These are phyloP conservation scores for Cutaneotrichosporon cavernicola DNA, from an alignment of 1,284 basidiomycete species.

Conservation along the genomic window DNA sequence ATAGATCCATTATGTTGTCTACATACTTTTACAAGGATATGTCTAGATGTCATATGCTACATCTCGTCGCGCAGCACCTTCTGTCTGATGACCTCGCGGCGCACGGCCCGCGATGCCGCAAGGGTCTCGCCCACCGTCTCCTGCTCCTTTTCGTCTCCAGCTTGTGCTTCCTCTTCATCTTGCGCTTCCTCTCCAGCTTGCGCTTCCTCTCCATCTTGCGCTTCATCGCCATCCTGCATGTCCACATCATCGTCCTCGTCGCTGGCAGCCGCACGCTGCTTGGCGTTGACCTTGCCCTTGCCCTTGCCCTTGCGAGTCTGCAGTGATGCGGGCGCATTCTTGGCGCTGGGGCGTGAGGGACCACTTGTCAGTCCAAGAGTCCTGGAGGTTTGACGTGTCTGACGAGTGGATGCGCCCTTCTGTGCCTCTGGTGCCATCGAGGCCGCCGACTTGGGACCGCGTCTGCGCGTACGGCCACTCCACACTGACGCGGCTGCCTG, in stretches of 20 bases:
- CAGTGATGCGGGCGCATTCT: not conserved
- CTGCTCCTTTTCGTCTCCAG: conserved; percentile 2
- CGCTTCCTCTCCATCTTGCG: not conserved
- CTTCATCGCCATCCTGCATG: not conserved
- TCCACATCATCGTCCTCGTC: not conserved
- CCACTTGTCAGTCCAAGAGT: not conserved
- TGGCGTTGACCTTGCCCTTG: not conserved
- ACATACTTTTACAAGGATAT: not conserved
- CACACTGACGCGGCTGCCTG: not conserved
- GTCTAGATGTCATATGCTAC: not conserved
- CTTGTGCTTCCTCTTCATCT: conserved; percentile 12
- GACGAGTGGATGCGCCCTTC: not conserved
- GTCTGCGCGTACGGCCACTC: not conserved
- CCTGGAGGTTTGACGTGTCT: not conserved
- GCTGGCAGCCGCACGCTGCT: not conserved
- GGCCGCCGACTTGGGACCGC: too few relatives aligned
- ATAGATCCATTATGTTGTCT: not conserved
- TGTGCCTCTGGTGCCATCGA: not conserved
- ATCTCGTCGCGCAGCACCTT: conserved; percentile 5
- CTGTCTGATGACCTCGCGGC: conserved; percentile 3
- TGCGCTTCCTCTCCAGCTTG: conserved; percentile 12
- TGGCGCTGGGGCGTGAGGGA: not conserved
- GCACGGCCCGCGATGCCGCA: conserved; percentile 1
- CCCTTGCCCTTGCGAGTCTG: too few relatives aligned
- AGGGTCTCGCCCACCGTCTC: conserved; percentile 1